Conservation (phyloP, 495 filamentous ascomycete species). For the Ascodesmis nigricans region DNA sequence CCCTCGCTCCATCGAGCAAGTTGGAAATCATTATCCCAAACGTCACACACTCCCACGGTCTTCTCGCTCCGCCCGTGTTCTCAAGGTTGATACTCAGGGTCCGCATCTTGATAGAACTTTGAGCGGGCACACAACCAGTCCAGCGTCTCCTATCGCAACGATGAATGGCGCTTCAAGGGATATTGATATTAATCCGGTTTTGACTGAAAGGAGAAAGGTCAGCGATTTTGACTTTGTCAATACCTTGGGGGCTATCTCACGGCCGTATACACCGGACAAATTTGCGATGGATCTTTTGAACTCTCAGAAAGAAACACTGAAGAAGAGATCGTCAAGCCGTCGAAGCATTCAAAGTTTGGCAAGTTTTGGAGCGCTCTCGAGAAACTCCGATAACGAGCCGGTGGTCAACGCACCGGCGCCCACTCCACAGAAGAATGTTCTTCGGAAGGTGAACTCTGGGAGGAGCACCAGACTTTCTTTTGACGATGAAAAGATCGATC, state of each 20-base stretch:
- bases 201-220: slow-evolving; percentile 3
- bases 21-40: neutral
- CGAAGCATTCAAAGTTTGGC: slow-evolving; percentile 3
- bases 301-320: neutral
- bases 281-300: slow-evolving; percentile 5
- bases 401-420: too few relatives aligned
- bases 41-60: neutral
- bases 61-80: neutral
- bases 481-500: too few relatives aligned
- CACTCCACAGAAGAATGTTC: too few relatives aligned
- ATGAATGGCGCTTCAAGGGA: neutral
- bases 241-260: slow-evolving; percentile 12
- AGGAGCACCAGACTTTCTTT: too few relatives aligned
- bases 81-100: neutral
- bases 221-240: slow-evolving; percentile 11
- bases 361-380: slow-evolving; percentile 1
- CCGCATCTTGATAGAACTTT: slow-evolving; percentile 1
- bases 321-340: neutral
- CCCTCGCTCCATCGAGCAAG: neutral
- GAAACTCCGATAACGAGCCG: too few relatives aligned
- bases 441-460: too few relatives aligned
- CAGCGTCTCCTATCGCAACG: slow-evolving; percentile 3
- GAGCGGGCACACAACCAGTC: neutral
- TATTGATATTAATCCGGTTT: neutral
- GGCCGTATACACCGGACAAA: slow-evolving; percentile 16